These are phyloP conservation scores for Spathaspora girioi DNA, from an alignment of 805 yeast genomes.

Conservation along the genomic window DNA sequence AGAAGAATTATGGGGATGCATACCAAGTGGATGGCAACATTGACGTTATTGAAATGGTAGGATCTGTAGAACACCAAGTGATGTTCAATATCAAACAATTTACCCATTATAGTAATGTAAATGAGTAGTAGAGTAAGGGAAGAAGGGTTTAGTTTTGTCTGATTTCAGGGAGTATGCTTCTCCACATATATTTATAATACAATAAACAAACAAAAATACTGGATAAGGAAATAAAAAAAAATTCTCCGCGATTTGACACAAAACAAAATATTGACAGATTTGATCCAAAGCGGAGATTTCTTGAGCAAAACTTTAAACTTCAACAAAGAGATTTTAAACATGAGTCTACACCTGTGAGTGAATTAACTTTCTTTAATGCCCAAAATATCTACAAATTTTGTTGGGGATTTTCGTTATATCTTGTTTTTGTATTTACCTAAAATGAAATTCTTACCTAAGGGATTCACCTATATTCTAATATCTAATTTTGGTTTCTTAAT, in stretches of 20 bases:
- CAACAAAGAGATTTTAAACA: no score
- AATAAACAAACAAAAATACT: no score
- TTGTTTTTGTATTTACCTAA: neutral
- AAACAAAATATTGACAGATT: neutral
- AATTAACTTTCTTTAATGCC: no score
- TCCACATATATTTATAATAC: neutral
- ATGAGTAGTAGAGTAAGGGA: neutral
- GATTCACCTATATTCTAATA: slow-evolving; percentile 34
- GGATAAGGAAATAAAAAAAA: neutral
- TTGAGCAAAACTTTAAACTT: no score
- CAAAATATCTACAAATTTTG: no score
- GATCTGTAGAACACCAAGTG: slow-evolving; percentile 43
- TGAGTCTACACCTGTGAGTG: no score
- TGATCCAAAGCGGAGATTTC: neutral
- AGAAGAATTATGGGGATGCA: slow-evolving; percentile 78
- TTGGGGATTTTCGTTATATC: neutral
- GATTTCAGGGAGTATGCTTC: neutral
- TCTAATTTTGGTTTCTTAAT: slow-evolving; percentile 55
- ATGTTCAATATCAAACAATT: slow-evolving; percentile 29
- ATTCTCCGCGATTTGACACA: neutral
- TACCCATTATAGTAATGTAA: slow-evolving; percentile 21
- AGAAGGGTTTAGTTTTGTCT: neutral
- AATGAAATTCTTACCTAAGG: neutral
- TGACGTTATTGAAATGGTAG: slow-evolving; percentile 51
- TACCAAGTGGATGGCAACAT: slow-evolving; percentile 71